Evolutionary conservation across 73 alveolate genomes (phyloP), one percentile per base, ranked within the genome.

Genomic region (Paramecium biaurelia): DNA sequence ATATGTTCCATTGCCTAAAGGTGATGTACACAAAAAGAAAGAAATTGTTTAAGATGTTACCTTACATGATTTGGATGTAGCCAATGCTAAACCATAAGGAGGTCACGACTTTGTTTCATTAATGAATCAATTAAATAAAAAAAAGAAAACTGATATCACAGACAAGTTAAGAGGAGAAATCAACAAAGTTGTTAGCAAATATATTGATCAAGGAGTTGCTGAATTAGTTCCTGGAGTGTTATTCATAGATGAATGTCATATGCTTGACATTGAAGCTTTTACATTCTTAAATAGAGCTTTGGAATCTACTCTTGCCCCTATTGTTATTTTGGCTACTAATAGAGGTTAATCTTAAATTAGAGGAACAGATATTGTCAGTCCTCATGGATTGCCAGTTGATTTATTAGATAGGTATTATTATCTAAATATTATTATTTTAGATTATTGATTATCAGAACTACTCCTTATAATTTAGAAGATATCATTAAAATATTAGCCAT

Each of bases 11-110:
- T 96, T 99, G 58, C 99, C 99, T 0, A 99, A 99, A 92, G 99
- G 99, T 43, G 99, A 99, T 90, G 99, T 98, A 11, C 99, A 99
- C 92, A 99, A 99, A 96, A 99, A 98, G 95, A 99, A 99, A 95
- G 99, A 99, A 95, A 98, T 99, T 37, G 99, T 99, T 59, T 98
- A 99, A 95, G 99, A 99, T 92, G 99, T 99, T 70, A 98, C 99
- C 20, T 95, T 99, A 85, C 99, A 99, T 96, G 99, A 99, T 93
- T 92, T 99, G 57, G 99, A 99, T 92, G 98, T 97, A 56, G 99
- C 99, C 8, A 99, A 99, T 89, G 99, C 99, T 58, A 94, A 98
- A 76, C 99, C 99, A n/a, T 99, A 97, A 93, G 99, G 99, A 49
- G 99, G 99, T 5, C 99, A 98, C 79, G 99, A 99, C 70, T 96